A percentile compares a stretch with the other conserved stretches of the same genome.
Evolutionary conservation across 352 stramenopile genomes (phyloP).

Genomic region (Pythium coloratum): DNA sequence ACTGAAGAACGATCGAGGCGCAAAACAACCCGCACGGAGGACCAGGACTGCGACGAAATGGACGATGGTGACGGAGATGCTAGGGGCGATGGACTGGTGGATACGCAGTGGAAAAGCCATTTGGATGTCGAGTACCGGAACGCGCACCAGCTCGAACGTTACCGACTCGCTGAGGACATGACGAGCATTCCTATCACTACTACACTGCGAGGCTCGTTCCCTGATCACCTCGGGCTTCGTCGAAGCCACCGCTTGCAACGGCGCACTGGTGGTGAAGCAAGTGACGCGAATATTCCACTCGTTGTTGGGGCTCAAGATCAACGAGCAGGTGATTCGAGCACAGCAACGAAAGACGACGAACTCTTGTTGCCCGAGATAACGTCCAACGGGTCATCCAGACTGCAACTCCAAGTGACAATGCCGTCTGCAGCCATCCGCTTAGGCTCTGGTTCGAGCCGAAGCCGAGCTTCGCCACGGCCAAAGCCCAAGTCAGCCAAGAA

Average conservation of each 20-base stretch:
- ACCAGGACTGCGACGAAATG: background rate
- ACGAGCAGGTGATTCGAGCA: background rate
- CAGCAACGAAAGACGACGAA: slow-evolving; percentile 6
- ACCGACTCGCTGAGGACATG: slow-evolving; percentile 24
- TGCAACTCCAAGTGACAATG: slow-evolving; percentile 19
- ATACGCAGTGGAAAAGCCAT: background rate
- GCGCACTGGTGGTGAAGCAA: background rate
- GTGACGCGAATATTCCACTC: background rate
- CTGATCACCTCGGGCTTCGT: slow-evolving; percentile 21
- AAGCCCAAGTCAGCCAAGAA: background rate
- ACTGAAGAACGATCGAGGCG: slow-evolving; percentile 6
- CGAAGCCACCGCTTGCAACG: slow-evolving; percentile 2
- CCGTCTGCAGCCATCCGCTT: background rate
- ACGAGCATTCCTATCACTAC: background rate
- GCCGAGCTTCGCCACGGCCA: background rate
- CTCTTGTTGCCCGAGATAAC: slow-evolving; percentile 1
- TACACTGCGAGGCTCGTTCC: slow-evolving; percentile 42
- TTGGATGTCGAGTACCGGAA: slow-evolving; percentile 31
- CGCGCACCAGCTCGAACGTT: slow-evolving; percentile 45
- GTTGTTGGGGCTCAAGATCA: background rate
- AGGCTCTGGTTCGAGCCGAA: background rate
- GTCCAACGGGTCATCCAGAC: background rate
- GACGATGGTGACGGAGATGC: background rate
- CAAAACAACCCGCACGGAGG: background rate
- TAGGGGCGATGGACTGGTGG: background rate